Conservation (phyloP, 495 filamentous ascomycete genomes). For the Oidiodendron maius region DNA sequence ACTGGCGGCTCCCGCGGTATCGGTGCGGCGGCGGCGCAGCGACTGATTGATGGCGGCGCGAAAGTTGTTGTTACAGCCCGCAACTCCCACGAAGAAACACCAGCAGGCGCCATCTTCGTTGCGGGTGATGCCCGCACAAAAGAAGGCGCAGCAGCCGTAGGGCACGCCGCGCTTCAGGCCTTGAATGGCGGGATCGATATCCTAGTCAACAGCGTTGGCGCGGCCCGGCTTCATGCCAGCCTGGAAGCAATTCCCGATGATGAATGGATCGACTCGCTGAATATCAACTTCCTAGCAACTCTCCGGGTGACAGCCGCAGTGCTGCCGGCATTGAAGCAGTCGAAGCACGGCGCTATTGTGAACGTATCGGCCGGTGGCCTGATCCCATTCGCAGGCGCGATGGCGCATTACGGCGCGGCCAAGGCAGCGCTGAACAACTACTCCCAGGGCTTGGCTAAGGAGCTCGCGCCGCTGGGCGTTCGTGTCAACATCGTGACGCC, state of each 20-base stretch:
- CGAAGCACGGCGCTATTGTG: constrained; percentile 1
- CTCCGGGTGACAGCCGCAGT: neutral
- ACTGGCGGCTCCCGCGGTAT: neutral
- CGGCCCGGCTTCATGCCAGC: neutral
- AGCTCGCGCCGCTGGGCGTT: neutral
- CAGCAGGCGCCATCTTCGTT: neutral
- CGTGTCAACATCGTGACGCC: constrained; percentile 1
- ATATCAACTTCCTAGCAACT: neutral
- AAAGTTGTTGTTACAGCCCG: neutral
- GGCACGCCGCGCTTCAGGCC: neutral
- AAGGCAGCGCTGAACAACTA: neutral
- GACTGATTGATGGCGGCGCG: neutral
- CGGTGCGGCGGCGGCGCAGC: neutral
- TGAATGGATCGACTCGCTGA: neutral
- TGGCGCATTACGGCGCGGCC: neutral
- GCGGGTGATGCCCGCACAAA: neutral
- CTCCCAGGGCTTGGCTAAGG: neutral
- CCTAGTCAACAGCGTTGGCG: neutral
- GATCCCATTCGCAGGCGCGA: neutral
- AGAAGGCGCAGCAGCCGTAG: neutral
- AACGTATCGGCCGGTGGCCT: neutral
- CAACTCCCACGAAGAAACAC: neutral
- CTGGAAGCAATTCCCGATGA: neutral
- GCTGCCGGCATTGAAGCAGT: neutral
- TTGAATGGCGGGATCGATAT: neutral